phyloP scores from a whole-genome alignment of 2,329 filamentous ascomycete genomes.

The Metarhizium humberi region DNA sequence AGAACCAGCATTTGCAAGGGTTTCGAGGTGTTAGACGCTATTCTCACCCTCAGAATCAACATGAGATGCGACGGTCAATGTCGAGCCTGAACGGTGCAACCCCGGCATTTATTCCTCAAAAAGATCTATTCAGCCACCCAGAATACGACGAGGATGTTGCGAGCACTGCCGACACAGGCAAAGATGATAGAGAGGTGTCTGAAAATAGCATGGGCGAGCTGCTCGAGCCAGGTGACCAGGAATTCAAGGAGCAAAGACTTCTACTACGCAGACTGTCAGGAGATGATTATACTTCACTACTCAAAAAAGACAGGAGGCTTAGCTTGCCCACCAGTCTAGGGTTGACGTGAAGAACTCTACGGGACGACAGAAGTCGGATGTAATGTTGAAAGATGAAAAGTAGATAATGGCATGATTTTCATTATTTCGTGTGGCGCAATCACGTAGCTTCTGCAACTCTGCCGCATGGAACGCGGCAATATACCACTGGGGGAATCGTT shows the following conservation, averaged over 20 bases:
- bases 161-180: background rate
- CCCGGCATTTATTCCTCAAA: slow-evolving; percentile 22
- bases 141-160: background rate
- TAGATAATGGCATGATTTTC: no score
- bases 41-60: background rate
- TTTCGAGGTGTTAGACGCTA: background rate
- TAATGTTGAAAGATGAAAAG: no score
- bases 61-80: background rate
- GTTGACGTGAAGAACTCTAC: background rate
- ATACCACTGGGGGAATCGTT: background rate
- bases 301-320: background rate
- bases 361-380: background rate
- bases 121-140: background rate
- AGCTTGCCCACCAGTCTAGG: background rate
- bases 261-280: background rate
- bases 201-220: background rate
- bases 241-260: background rate
- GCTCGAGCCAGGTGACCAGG: background rate
- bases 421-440: background rate
- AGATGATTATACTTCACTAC: background rate
- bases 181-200: background rate
- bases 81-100: slow-evolving; percentile 19
- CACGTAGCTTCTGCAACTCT: no score
- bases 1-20: slow-evolving; percentile 12
- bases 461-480: no score